Base-by-base conservation (phyloP, 495 filamentous ascomycete genomes). In the Annulohypoxylon nitens region DNA sequence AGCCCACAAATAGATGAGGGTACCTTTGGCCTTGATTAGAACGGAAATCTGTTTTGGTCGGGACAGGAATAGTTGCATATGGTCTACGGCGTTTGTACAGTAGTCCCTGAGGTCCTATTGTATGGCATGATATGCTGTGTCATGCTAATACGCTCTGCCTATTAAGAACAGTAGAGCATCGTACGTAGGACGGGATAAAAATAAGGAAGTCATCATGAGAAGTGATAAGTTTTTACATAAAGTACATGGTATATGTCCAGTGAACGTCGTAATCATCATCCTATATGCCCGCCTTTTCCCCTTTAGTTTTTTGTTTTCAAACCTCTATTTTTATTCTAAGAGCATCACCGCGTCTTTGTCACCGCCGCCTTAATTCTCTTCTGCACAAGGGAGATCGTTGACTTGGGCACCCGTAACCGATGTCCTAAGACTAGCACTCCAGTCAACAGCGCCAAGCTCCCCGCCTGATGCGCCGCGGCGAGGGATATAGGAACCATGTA, bases 391-490 rank as follows among this genome's bases (percentile, higher is more conserved):
- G 78, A 76, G 34, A 87, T 62, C 14, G 83, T 85, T 14, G 82
- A 75, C 57, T 81, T 84, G 23, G 89, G 86, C 8, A 87, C 71
- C 50, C 84, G 83, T 36, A 87, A 70, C n/a, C 87, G 79, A 5
- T 85, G 85, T 11, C 92, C 94, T 25, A 97, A 80, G 2, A 98
- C 87, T 33, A 97, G 79, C 0, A 89, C 89, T 48, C 93, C 93
- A 0, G 93, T 96, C 62, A 99, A 82, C 30, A 99, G 81, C 36
- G 93, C 93, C 69, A 99, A 81, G 58, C 89, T 91, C 11, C 97
- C 96, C 1, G 97, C 97, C 83, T 99, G 96, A 79, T 99, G 96
- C 45, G 93, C 89, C 8, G 96, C 94, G 8, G 96, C 96, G 18
- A 99, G 81, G 36, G 92, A 91, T 12, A 90, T 91, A 4, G 96